phyloP scores from a whole-genome alignment of 2,329 filamentous ascomycete genomes.

The Sporothrix globosa region DNA sequence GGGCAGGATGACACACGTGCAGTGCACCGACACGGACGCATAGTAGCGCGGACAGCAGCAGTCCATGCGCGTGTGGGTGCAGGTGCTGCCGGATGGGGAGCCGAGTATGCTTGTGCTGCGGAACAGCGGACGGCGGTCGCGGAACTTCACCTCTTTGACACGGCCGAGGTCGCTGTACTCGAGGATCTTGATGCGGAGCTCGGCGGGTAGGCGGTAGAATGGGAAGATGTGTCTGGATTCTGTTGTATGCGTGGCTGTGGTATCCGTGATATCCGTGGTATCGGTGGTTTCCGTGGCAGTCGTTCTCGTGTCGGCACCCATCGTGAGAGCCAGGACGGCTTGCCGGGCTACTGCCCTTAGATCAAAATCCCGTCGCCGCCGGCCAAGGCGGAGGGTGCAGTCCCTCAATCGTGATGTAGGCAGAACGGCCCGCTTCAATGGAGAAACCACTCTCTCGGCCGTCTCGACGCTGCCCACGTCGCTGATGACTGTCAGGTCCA shows the following conservation, averaged over 20 bases:
- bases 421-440: background rate
- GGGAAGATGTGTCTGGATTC: background rate
- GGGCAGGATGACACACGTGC: background rate
- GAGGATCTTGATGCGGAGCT: constrained; percentile 9
- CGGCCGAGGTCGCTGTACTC: background rate
- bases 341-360: background rate
- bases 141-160: background rate
- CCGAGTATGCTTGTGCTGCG: background rate
- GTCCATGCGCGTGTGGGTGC: background rate
- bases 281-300: background rate
- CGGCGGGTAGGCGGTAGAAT: background rate
- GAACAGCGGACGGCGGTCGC: background rate
- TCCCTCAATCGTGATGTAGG: background rate
- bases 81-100: background rate
- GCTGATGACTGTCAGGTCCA: constrained; percentile 1
- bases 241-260: background rate
- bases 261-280: background rate
- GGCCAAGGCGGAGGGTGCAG: background rate
- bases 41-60: constrained; percentile 4
- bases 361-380: background rate
- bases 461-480: background rate
- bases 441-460: background rate
- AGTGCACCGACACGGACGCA: constrained; percentile 7
- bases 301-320: too few relatives aligned
- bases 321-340: background rate